Percentiles rank a stretch among this genome's conserved stretches.
Evolutionary conservation across 805 yeast species (phyloP).

Genomic region (Komagataella mondaviorum): DNA sequence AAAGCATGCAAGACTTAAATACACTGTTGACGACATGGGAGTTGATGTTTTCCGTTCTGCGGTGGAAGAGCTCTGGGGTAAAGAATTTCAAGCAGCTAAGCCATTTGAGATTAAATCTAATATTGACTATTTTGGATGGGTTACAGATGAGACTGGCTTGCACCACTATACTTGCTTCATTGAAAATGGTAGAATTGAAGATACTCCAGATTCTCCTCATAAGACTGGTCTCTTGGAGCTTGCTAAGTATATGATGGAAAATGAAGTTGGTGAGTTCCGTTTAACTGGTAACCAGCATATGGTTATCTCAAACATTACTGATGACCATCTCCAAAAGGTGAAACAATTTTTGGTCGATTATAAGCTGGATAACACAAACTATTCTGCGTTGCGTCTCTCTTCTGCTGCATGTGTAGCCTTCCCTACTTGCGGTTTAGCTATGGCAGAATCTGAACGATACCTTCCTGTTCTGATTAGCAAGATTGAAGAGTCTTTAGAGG

Average conservation of each 20-base stretch:
- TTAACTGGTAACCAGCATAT: conserved; percentile 94
- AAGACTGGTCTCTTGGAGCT: conserved; percentile 74
- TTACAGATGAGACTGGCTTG: conserved; percentile 66
- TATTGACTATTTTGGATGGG: conserved; percentile 90
- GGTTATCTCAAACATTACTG: conserved; percentile 58
- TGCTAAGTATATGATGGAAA: conserved; percentile 51
- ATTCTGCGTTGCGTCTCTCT: conserved; percentile 74
- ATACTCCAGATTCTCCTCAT: conserved; percentile 81
- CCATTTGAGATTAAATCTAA: conserved; percentile 74
- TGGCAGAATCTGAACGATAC: conserved; percentile 96
- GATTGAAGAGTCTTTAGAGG: conserved; percentile 79
- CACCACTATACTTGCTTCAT: conserved; percentile 91
- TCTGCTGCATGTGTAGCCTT: conserved; percentile 96
- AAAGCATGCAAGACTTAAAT: conserved; percentile 95
- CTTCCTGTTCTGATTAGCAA: conserved; percentile 73
- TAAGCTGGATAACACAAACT: conserved; percentile 72
- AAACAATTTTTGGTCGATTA: conserved; percentile 56
- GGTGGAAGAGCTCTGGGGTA: conserved; percentile 78
- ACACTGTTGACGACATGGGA: conserved; percentile 91
- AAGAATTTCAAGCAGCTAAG: conserved; percentile 54
- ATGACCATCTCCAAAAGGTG: conserved; percentile 47
- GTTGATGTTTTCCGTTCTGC: conserved; percentile 66
- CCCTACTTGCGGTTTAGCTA: conserved; percentile 97
- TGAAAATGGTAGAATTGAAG: conserved; percentile 94
- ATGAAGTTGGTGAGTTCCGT: conserved; percentile 74